Evolutionary conservation across 768 basidiomycete species (phyloP).

Genomic region (Tylopilus cervinicoccineus): DNA sequence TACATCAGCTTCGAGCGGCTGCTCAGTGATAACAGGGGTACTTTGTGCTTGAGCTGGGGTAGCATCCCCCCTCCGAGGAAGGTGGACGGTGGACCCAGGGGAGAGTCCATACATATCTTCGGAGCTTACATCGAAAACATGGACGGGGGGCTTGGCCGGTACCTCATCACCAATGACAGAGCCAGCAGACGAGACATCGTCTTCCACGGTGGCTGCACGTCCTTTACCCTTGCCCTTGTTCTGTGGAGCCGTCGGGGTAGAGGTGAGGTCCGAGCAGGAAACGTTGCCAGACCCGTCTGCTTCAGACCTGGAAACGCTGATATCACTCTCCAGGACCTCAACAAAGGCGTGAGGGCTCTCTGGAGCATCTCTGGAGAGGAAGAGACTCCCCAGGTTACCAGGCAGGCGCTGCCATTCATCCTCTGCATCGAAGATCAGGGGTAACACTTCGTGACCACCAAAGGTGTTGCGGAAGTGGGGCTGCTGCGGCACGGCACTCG

Average conservation of each 20-base stretch:
- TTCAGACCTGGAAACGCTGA: conserved; percentile 30
- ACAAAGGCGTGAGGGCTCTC: conserved; percentile 62
- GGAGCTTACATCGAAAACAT: conserved; percentile 45
- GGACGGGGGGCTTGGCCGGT: conserved; percentile 56
- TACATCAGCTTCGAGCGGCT: conserved; percentile 16
- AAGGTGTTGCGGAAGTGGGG: conserved; percentile 58
- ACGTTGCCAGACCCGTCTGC: conserved; percentile 34
- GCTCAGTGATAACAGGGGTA: conserved; percentile 36
- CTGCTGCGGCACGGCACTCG: conserved; percentile 32
- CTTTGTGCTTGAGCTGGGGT: conserved; percentile 36
- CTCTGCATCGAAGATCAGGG: conserved; percentile 45
- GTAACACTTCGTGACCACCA: conserved; percentile 43
- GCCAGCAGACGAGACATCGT: conserved; percentile 37
- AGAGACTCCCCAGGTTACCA: conserved; percentile 38
- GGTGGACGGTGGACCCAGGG: conserved; percentile 11
- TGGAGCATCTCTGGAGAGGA: conserved; percentile 29
- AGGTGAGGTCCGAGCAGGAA: conserved; percentile 24
- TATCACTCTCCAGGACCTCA: conserved; percentile 48
- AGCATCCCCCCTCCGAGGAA: conserved; percentile 18
- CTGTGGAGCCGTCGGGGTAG: conserved; percentile 9
- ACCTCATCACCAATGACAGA: conserved; percentile 40
- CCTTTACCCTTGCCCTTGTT: conserved; percentile 51
- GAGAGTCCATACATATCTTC: conserved; percentile 26
- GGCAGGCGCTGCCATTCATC: conserved; percentile 66
- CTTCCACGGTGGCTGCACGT: conserved; percentile 27